Evolutionary conservation across 495 filamentous ascomycete genomes (phyloP).

Genomic region (Xylaria flabelliformis): DNA sequence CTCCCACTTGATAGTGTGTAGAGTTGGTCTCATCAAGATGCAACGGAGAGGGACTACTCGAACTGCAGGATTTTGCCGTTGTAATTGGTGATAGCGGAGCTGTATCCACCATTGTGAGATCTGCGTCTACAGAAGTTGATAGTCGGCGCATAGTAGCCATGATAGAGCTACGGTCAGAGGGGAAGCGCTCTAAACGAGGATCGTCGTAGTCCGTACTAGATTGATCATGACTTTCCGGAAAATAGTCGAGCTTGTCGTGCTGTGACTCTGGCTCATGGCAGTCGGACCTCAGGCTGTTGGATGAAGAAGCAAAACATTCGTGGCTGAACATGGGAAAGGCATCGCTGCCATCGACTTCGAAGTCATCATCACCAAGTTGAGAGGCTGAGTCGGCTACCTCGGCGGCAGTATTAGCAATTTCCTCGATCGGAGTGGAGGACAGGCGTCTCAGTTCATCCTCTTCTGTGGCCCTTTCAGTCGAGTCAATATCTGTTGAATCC

Average conservation of each 20-base stretch:
- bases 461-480: conserved; percentile 29
- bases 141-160: conserved; percentile 53
- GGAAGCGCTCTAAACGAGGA: conserved; percentile 59
- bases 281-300: conserved; percentile 16
- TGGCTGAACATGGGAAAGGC: conserved; percentile 42
- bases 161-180: conserved; percentile 54
- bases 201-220: conserved; percentile 53
- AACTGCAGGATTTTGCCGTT: conserved; percentile 2
- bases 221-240: conserved; percentile 22
- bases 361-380: conserved; percentile 30
- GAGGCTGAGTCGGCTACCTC: conserved; percentile 56
- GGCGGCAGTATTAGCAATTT: conserved; percentile 51
- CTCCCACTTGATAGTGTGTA: background rate
- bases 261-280: background rate
- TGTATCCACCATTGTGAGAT: conserved; percentile 49
- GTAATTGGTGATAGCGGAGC: conserved; percentile 43
- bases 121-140: conserved; percentile 52
- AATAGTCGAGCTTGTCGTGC: background rate
- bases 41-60: background rate
- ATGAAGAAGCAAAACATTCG: conserved; percentile 21
- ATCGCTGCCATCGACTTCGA: conserved; percentile 35
- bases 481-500: background rate
- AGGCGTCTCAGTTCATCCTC: conserved; percentile 40
- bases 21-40: conserved; percentile 2
- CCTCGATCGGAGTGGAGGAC: conserved; percentile 33